Conservation (phyloP, 306 rosid genomes). For the Ceratonia siliqua region DNA sequence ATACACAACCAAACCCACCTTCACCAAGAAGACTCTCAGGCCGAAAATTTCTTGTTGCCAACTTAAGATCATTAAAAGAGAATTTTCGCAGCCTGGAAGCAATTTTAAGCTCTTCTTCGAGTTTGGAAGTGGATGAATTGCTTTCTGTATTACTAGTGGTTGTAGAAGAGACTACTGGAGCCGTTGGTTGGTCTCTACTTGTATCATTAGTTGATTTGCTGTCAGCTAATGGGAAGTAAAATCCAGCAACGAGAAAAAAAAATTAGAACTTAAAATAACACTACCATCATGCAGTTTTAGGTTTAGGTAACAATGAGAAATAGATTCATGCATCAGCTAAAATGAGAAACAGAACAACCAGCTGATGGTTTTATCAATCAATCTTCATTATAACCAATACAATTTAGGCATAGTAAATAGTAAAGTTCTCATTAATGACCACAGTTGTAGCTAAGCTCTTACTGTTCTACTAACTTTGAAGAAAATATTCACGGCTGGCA, state of each 20-base stretch:
- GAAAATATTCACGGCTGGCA: background rate
- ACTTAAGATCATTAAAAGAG: conserved; percentile 84
- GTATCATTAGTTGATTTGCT: conserved; percentile 74
- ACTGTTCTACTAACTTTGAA: background rate
- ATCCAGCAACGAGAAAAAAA: background rate
- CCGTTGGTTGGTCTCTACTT: conserved; percentile 77
- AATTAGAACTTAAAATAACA: conserved; percentile 12
- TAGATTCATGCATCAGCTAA: background rate
- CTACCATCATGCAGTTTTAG: background rate
- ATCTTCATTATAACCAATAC: background rate
- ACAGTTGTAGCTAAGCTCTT: background rate
- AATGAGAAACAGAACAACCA: background rate
- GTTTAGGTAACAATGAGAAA: background rate
- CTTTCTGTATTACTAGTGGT: conserved; percentile 90
- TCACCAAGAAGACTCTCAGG: conserved; percentile 99
- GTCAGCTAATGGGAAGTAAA: conserved; percentile 47
- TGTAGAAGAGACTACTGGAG: conserved; percentile 68
- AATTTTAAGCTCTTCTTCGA: conserved; percentile 94
- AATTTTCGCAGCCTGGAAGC: conserved; percentile 87
- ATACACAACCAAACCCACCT: conserved; percentile 99
- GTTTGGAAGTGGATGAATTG: conserved; percentile 82
- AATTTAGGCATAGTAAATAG: background rate
- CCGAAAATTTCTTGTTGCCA: conserved; percentile 93
- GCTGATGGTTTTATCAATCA: background rate
- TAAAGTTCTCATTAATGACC: too few relatives aligned